phyloP scores from a whole-genome alignment of 2,329 filamentous ascomycete genomes.

The Diplodia sapinea region DNA sequence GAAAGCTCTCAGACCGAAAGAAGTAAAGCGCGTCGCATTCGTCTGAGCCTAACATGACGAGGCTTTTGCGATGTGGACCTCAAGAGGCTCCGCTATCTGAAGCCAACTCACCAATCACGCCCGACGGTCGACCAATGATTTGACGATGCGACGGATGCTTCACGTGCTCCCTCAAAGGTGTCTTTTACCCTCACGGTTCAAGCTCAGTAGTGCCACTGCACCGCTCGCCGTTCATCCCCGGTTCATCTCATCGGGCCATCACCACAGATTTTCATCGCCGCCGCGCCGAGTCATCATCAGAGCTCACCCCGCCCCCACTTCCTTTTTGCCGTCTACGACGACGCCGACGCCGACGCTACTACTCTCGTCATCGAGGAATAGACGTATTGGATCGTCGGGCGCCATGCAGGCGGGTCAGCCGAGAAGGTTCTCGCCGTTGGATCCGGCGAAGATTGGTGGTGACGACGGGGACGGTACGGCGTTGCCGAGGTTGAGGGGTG shows the following conservation, averaged over 20 bases:
- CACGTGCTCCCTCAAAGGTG: neutral
- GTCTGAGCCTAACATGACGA: constrained; percentile 9
- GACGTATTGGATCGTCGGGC: neutral
- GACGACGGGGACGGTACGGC: constrained; percentile 38
- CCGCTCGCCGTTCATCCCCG: neutral
- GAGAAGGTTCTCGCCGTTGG: constrained; percentile 59
- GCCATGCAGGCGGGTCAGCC: constrained; percentile 34
- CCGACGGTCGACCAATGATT: neutral
- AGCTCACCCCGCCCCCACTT: neutral
- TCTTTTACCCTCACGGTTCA: neutral
- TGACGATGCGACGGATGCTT: neutral
- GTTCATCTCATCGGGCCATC: neutral
- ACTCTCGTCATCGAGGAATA: neutral
- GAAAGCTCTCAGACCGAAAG: neutral
- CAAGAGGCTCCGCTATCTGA: neutral
- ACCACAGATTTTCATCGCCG: neutral
- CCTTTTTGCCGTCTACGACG: neutral
- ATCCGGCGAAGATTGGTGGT: constrained; percentile 38
- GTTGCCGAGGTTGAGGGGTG: constrained; percentile 59
- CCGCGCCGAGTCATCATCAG: neutral
- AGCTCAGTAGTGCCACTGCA: neutral
- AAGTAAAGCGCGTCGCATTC: constrained; percentile 1
- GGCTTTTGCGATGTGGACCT: constrained; percentile 4
- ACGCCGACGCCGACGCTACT: neutral
- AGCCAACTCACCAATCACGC: constrained; percentile 14